Evolutionary conservation across 768 basidiomycete genomes (phyloP), one percentile per base, ranked within the genome.

Genomic region (Tricholoma sp.): DNA sequence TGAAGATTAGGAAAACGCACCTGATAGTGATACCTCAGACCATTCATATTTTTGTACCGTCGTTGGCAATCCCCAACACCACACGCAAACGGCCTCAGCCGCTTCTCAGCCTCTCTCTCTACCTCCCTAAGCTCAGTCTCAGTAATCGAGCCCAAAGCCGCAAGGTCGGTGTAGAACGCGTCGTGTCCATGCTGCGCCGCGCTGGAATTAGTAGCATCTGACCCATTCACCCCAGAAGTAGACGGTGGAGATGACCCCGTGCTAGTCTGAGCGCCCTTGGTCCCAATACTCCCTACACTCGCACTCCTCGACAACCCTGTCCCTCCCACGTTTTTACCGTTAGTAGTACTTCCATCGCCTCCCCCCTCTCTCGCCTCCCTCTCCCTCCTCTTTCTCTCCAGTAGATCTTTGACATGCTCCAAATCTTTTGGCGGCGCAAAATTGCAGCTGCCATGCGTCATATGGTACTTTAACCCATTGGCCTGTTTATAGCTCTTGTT

Each of bases 31-130:
- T 98, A 98, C 65, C 91, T 74, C 59, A 98, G 74, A 0, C 96
- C 96, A 70, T 98, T 98, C 94, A 98, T 96, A 68, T 99, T 98
- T 81, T 98, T 94, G 76, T 98, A 98, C 66, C 95, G 72, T 66
- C 95, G 81, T 68, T 82, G 79, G 64, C 90, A 91, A 61, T 91
- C 89, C 17, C 90, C 89, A 5, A 95, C 89, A 6, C 91, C 88
- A 63, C 94, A 98, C 0, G 91, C 89, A 66, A 90, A 98, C 3
- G 94, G 94, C 37, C 91, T 74, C 52, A 91, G 72, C 10, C 89
- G 74, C 56, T 86, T 80, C 73, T 95, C 93, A 0, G 92, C 93
- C 72, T 96, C 93, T 50, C 84, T 79, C 67, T 93, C 86, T 6
- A 89, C 84, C 62, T 88, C 87, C 10, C 84, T 71, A 53, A 89